Evolutionary conservation across 2,329 filamentous ascomycete genomes (phyloP).

Genomic region (Fusarium falciforme): DNA sequence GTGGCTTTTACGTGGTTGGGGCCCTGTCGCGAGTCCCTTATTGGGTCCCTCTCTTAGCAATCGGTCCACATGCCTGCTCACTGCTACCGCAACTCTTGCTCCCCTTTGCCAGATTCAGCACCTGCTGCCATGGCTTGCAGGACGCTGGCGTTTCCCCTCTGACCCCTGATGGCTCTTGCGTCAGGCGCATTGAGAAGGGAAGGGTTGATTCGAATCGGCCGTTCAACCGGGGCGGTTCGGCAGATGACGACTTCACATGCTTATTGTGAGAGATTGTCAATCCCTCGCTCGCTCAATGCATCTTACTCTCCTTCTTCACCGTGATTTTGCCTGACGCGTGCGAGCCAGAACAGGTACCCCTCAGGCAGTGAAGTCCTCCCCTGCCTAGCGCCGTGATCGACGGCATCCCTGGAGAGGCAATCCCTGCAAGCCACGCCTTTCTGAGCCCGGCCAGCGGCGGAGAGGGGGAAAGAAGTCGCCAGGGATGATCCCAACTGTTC

Average conservation of each 20-base stretch:
- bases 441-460: not conserved
- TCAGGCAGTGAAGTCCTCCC: not conserved
- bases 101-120: conserved; percentile 4
- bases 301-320: not conserved
- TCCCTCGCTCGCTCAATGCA: not conserved
- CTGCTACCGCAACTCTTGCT: not conserved
- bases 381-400: conserved; percentile 40
- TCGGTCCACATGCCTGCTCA: not conserved
- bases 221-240: not conserved
- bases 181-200: not conserved
- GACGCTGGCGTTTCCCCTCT: not conserved
- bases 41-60: not conserved
- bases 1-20: conserved; percentile 25
- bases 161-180: conserved; percentile 4
- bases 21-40: not conserved
- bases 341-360: not conserved
- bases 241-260: not conserved
- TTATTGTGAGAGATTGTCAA: not conserved
- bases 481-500: not conserved
- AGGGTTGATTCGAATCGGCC: not conserved
- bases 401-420: conserved; percentile 26
- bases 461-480: not conserved
- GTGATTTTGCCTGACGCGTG: not conserved
- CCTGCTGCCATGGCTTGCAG: not conserved
- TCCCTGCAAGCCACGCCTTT: conserved; percentile 33